Conservation (phyloP, 1,284 basidiomycete species). For the Coniferiporia weirii region DNA sequence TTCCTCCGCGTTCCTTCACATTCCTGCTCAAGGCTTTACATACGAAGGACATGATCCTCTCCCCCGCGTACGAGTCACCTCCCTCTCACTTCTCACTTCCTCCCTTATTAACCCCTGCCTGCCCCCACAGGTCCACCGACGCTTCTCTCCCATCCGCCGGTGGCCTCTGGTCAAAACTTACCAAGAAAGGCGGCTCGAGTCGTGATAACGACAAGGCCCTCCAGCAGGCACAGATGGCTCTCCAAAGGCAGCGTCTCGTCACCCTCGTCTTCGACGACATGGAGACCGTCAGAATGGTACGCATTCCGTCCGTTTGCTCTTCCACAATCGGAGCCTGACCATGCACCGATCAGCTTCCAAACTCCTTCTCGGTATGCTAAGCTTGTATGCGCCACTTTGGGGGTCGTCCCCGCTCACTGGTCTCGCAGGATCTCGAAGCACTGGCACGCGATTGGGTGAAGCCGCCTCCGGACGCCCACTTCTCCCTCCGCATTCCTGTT, state of each 20-base stretch:
- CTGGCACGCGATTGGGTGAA: constrained; percentile 79
- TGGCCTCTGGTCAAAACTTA: constrained; percentile 41
- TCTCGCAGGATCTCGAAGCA: constrained; percentile 62
- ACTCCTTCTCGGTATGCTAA: constrained; percentile 47
- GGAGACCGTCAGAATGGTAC: constrained; percentile 73
- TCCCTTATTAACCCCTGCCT: constrained; percentile 23
- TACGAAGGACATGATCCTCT: constrained; percentile 55
- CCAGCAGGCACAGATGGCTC: constrained; percentile 43
- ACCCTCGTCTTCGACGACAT: constrained; percentile 78
- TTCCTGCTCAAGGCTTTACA: constrained; percentile 17
- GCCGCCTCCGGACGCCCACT: constrained; percentile 68
- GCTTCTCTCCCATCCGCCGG: constrained; percentile 48
- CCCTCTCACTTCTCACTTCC: constrained; percentile 23
- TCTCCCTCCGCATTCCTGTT: constrained; percentile 71
- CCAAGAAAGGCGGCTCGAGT: constrained; percentile 26
- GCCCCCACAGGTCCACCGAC: constrained; percentile 52
- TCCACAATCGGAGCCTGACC: not conserved
- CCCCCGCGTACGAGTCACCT: constrained; percentile 61
- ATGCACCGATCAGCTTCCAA: constrained; percentile 49
- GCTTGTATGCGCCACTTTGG: not conserved
- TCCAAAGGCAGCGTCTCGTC: constrained; percentile 65
- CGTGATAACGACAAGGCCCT: constrained; percentile 57
- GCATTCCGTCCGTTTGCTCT: constrained; percentile 18
- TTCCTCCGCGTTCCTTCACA: constrained; percentile 20
- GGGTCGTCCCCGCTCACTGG: constrained; percentile 8